Evolutionary conservation across 805 yeast species (phyloP).

Genomic region (Saccharomyces kudriavzevii): DNA sequence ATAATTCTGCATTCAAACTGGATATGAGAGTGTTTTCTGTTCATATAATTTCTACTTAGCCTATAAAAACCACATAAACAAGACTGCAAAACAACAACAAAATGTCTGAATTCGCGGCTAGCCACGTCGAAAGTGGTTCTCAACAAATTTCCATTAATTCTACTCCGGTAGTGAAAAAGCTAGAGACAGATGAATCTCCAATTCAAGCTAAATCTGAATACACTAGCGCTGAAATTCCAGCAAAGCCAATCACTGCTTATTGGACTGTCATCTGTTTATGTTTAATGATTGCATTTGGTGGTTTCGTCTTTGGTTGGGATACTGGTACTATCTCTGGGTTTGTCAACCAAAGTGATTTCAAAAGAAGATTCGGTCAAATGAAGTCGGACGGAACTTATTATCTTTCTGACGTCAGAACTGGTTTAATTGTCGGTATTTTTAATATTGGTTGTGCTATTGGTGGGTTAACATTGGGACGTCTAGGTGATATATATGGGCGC

Average conservation of each 20-base stretch:
- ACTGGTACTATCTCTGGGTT: conserved; percentile 77
- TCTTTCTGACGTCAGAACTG: conserved; percentile 44
- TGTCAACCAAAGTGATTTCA: conserved; percentile 48
- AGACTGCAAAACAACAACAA: neutral
- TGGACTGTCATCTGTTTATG: conserved; percentile 5
- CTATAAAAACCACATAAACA: neutral
- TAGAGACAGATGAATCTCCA: neutral
- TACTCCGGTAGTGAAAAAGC: neutral
- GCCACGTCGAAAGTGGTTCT: neutral
- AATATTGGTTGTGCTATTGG: conserved; percentile 69
- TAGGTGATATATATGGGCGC: conserved; percentile 59
- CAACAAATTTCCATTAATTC: neutral
- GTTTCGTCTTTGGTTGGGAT: conserved; percentile 68
- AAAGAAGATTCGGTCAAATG: conserved; percentile 42
- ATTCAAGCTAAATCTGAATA: neutral
- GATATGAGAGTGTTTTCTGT: neutral
- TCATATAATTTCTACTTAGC: neutral
- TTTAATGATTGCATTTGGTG: conserved; percentile 26
- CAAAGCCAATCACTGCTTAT: neutral
- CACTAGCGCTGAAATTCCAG: neutral
- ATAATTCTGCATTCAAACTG: neutral
- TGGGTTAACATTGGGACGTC: conserved; percentile 61
- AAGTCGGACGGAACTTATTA: conserved; percentile 19
- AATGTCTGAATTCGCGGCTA: neutral
- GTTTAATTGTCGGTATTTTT: conserved; percentile 48